Conservation (phyloP, 768 basidiomycete species). For the Tulasnella sp. region DNA sequence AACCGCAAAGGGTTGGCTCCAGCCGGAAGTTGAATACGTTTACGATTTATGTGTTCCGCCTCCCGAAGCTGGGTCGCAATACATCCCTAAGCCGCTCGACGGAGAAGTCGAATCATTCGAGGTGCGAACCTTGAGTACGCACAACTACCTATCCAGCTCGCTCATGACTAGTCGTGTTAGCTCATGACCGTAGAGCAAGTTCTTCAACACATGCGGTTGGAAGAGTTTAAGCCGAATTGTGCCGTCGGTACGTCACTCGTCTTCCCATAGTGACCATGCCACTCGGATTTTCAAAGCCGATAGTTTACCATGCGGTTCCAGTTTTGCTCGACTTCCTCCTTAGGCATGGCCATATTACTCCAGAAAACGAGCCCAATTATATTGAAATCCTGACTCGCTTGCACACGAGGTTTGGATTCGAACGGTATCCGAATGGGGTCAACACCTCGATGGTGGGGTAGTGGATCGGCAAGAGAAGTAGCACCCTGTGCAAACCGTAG, state of each 20-base stretch:
- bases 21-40: constrained; percentile 80
- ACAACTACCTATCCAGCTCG: too few species aligned
- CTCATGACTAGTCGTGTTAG: too few species aligned
- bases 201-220: constrained; percentile 52
- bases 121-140: constrained; percentile 39
- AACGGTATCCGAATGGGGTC: background rate
- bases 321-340: constrained; percentile 87
- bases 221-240: constrained; percentile 89
- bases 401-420: constrained; percentile 53
- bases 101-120: constrained; percentile 94
- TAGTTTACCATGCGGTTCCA: constrained; percentile 27
- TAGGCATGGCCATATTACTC: constrained; percentile 74
- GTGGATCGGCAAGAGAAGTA: too few species aligned
- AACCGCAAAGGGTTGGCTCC: constrained; percentile 66
- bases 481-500: too few species aligned
- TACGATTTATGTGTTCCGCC: constrained; percentile 74
- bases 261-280: background rate
- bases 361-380: constrained; percentile 80
- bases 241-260: constrained; percentile 54
- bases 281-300: background rate
- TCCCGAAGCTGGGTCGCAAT: constrained; percentile 34
- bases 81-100: constrained; percentile 65
- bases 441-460: background rate
- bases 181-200: constrained; percentile 58
- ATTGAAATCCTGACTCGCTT: constrained; percentile 66